Base-by-base conservation (phyloP, 192 early-diverging fungal genomes). In the Coemansia aciculifera region DNA sequence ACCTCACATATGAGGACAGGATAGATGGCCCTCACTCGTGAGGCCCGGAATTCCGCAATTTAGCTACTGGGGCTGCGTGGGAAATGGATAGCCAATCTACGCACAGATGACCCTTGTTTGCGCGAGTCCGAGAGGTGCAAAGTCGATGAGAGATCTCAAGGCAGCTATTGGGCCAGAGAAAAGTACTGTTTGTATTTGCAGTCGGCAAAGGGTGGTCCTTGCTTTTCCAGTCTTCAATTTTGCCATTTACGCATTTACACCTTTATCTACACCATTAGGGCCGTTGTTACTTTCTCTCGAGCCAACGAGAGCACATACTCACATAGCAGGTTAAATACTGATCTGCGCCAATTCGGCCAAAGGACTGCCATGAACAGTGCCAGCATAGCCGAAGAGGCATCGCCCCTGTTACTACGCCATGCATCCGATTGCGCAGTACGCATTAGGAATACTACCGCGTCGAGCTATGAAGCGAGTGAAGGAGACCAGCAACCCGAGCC, bases 341-440 rank as follows among this genome's bases (percentile, higher is more conserved):
- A 24, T 29, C 3, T 3, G 23, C 24, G 24, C 49, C 49, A 29
- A 29, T 24, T 3, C 3, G 24, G 12, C 13, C 4, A 3, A 27
- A 29, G 12, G 0, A 27, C 49, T 0, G 32, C 10, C 29, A 59
- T 59, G 56, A 36, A 5, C 31, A 15, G 32, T 32, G 8, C 31
- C 56, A 34, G 32, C 15, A 15, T 34, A 19, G 32, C 56, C 7
- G 31, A 59, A 17, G 56, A 59, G 56, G 27, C 32, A 36, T 59
- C 56, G 56, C 56, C 27, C 3, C 56, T 59, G 56, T 5, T 59
- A n/a, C 17, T 59, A 36, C 31, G 15, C 31, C 56, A 36, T 15
- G 32, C 56, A 34, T n/a, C 56, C 17, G 56, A 59, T 15, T 59
- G 56, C 56, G 32, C 56, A 6, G 32, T 59, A n/a, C 56, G 32